These are phyloP conservation scores for Eutrema yunnanense DNA, from an alignment of 345 rosid genomes.

Conservation along the genomic window DNA sequence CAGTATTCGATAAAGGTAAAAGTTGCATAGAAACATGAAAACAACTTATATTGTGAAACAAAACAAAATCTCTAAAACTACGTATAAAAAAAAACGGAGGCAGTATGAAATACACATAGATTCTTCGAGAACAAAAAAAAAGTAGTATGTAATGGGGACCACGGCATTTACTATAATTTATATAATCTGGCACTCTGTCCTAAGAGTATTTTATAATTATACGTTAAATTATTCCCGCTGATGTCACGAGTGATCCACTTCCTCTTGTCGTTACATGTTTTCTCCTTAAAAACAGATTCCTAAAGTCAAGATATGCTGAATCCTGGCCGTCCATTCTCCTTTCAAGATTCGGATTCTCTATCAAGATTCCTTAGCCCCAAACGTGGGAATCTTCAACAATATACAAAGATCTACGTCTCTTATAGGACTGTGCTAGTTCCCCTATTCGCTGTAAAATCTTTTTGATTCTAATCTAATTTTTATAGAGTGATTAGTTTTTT, in stretches of 20 bases:
- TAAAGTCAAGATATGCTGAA: not conserved
- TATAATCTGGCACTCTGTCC: not conserved
- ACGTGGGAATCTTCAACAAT: constrained; percentile 28
- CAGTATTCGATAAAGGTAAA: too few relatives aligned
- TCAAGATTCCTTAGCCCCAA: constrained; percentile 3
- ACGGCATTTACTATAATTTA: not conserved
- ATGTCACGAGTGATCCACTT: constrained; percentile 22
- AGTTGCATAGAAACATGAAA: too few relatives aligned
- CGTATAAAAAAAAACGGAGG: too few relatives aligned
- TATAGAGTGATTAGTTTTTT: not conserved
- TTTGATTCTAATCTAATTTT: not conserved
- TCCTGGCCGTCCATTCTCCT: constrained; percentile 15
- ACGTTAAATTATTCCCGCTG: not conserved
- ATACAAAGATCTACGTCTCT: constrained; percentile 13
- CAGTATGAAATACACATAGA: not conserved
- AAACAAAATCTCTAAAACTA: too few relatives aligned
- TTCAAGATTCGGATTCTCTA: constrained; percentile 22
- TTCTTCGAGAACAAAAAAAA: not conserved
- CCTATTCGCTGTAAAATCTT: not conserved
- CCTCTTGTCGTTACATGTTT: constrained; percentile 23
- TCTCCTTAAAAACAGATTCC: constrained; percentile 23
- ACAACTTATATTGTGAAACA: too few relatives aligned
- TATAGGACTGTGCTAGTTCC: constrained; percentile 4
- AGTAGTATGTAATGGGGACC: not conserved
- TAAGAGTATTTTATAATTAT: not conserved